phyloP scores from a whole-genome alignment of 306 rosid genomes.

The Crataegus laevigata region DNA sequence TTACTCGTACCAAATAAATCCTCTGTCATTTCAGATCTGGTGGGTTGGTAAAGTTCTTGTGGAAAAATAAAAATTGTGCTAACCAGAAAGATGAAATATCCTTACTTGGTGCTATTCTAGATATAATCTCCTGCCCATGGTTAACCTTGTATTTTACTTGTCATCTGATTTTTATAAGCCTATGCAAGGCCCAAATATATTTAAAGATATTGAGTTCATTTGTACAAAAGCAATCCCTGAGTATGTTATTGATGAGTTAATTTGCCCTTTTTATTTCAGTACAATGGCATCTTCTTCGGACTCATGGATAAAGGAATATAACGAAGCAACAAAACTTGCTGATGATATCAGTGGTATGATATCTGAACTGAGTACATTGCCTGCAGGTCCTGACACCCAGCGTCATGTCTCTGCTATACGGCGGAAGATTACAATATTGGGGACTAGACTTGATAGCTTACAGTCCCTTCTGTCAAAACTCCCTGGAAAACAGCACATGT shows the following conservation, averaged over 20 bases:
- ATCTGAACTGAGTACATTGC: conserved; percentile 57
- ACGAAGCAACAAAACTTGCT: conserved; percentile 77
- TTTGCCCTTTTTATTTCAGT: conserved; percentile 26
- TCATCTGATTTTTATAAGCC: neutral
- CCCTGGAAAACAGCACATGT: conserved; percentile 88
- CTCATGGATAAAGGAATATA: conserved; percentile 94
- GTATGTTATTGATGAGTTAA: neutral
- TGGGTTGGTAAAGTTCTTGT: neutral
- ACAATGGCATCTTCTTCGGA: conserved; percentile 84
- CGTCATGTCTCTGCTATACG: conserved; percentile 88
- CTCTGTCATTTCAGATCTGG: neutral
- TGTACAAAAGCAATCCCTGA: neutral
- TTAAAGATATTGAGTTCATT: neutral
- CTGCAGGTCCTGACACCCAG: conserved; percentile 84
- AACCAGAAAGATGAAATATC: neutral
- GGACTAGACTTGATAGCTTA: conserved; percentile 94
- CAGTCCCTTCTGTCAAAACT: conserved; percentile 61
- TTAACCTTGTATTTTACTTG: neutral
- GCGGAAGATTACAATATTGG: conserved; percentile 91
- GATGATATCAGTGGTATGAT: conserved; percentile 91
- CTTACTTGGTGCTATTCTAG: neutral
- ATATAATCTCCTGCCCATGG: neutral
- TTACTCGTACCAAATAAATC: neutral
- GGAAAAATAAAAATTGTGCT: neutral
- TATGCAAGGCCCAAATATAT: neutral